A percentile compares a stretch with the other conserved stretches of the same genome.
Conservation (phyloP, 2,329 filamentous ascomycete species). For the Scedosporium dehoogii region DNA sequence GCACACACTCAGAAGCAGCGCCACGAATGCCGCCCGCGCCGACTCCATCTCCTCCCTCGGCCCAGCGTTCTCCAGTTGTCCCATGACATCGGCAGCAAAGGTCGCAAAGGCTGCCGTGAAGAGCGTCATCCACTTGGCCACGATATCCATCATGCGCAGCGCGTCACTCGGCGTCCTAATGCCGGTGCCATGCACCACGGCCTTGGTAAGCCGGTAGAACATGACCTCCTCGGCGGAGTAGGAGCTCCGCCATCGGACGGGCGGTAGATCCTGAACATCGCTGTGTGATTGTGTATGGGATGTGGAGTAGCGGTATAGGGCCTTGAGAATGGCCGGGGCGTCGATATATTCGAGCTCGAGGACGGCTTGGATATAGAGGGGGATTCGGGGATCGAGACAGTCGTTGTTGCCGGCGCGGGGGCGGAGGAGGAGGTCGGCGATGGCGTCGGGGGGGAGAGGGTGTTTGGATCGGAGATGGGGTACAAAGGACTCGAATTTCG, state of each 20-base stretch:
- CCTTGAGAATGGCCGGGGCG: conserved; percentile 42
- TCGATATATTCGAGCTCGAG: conserved; percentile 41
- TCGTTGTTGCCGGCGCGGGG: conserved; percentile 37
- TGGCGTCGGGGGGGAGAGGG: conserved; percentile 37
- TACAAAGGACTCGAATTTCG: conserved; percentile 42
- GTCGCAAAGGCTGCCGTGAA: conserved; percentile 41
- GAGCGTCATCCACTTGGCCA: conserved; percentile 49
- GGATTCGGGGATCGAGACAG: conserved; percentile 48
- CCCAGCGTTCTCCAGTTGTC: conserved; percentile 31
- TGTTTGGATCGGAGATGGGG: conserved; percentile 38
- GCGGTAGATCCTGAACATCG: conserved; percentile 11
- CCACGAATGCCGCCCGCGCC: conserved; percentile 52
- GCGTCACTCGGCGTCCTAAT: conserved; percentile 38
- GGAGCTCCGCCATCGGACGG: conserved; percentile 42
- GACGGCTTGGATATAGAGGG: conserved; percentile 49
- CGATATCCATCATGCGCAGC: conserved; percentile 36
- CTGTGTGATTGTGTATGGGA: conserved; percentile 27
- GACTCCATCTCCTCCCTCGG: conserved; percentile 48
- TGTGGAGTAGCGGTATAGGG: conserved; percentile 48
- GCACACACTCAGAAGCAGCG: conserved; percentile 50
- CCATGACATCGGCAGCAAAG: conserved; percentile 38
- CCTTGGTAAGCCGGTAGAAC: conserved; percentile 85
- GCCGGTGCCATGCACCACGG: conserved; percentile 51
- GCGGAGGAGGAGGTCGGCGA: conserved; percentile 50
- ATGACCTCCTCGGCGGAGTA: conserved; percentile 75